Base-by-base conservation (phyloP, 2,329 filamentous ascomycete genomes). In the Xylaria arbuscula region DNA sequence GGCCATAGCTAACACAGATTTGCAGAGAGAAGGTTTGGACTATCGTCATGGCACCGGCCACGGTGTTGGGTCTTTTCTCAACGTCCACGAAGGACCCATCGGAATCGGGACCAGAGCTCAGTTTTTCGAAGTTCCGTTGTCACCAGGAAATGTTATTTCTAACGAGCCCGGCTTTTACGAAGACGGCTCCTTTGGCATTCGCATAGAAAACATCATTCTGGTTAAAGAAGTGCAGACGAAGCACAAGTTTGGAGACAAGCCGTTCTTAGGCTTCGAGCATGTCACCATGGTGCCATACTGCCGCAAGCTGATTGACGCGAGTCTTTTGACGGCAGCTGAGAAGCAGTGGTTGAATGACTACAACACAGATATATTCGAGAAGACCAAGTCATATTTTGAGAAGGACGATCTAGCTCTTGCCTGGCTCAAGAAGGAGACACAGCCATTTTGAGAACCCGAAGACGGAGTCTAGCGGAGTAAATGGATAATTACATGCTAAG, bases 111-210 rank as follows among this genome's bases (percentile, higher is more conserved):
- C 94, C 10, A 88, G 96, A 53, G 89, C 97, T 47, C 93, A 97
- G 75, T 98, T 95, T 78, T 91, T 93, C 0, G 96, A 99, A 78
- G 94, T 98, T 6, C 87, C 96, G 0, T 86, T 99, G 36, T 89
- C 93, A 0, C 86, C 93, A n/a, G 96, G 96, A 53, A 98, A 99
- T 75, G 95, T 99, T 48, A 89, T 98, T 62, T 98, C 95, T 1
- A 94, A 98, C 76, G 94, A 99, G 80, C 96, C 96, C 1, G 96
- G 96, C 36, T 99, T 94, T 82, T 99, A 99, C 79, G 94, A 98
- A 80, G 96, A 99, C 75, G 95, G 94, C 56, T 89, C 90, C 47
- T 99, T 97, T 77, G 96, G 96, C 19, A 96, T 99, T 73, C 91
- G 96, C 19, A 98, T 98, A 76, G 96, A 99, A 81, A 99, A 99